Percentiles rank a stretch among this genome's conserved stretches.
phyloP scores from a whole-genome alignment of 768 basidiomycete genomes.

The Psilocybe tampanensis region DNA sequence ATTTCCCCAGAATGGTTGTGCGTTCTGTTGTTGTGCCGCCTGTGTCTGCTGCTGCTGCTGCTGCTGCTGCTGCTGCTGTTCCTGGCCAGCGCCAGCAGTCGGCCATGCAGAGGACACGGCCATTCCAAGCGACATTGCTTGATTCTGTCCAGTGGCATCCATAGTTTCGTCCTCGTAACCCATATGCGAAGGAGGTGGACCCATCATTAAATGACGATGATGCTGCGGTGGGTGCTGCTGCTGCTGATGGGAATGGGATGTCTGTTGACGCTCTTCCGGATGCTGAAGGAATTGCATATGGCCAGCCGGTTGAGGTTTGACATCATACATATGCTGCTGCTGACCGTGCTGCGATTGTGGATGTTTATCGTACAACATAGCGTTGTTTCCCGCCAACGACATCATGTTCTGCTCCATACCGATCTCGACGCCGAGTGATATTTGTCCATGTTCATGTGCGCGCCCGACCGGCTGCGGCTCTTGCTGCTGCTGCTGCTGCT shows the following conservation, averaged over 20 bases:
- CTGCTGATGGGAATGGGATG: no score
- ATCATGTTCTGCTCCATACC: slow-evolving; percentile 19
- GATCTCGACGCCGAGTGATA: slow-evolving; percentile 10
- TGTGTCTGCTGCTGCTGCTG: slow-evolving; percentile 11
- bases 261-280: no score
- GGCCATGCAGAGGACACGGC: slow-evolving; percentile 2
- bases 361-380: slow-evolving; percentile 24
- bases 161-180: slow-evolving; percentile 9
- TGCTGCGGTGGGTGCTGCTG: slow-evolving; percentile 15
- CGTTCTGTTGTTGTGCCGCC: background rate
- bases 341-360: slow-evolving; percentile 16
- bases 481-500: slow-evolving; percentile 6
- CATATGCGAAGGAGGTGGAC: background rate
- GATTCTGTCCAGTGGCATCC: slow-evolving; percentile 6
- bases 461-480: slow-evolving; percentile 14
- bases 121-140: slow-evolving; percentile 8
- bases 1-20: slow-evolving; percentile 20
- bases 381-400: slow-evolving; percentile 13
- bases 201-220: slow-evolving; percentile 14
- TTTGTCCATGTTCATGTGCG: slow-evolving; percentile 4
- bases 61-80: slow-evolving; percentile 12
- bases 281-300: slow-evolving; percentile 21
- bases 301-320: slow-evolving; percentile 16
- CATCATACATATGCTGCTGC: slow-evolving; percentile 26
- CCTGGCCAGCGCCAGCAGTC: background rate